These are phyloP conservation scores for Gaeumannomyces tritici DNA, from an alignment of 2,329 filamentous ascomycete genomes.

Conservation along the genomic window DNA sequence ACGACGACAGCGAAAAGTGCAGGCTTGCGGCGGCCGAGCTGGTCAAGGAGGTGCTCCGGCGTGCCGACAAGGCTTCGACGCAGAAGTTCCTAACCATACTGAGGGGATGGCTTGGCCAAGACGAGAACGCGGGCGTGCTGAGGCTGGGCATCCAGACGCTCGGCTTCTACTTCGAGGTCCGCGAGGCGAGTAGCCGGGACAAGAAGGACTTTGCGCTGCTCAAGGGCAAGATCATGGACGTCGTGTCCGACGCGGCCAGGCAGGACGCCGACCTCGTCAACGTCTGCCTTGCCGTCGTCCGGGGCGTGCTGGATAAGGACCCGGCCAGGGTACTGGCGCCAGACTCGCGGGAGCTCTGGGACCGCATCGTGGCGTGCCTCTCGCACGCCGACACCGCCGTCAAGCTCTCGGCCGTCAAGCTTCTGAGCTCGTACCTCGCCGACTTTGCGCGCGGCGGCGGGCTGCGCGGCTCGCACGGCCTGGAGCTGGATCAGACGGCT, in stretches of 20 bases:
- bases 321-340: conserved; percentile 54
- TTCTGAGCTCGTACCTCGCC: conserved; percentile 69
- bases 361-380: conserved; percentile 55
- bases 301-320: conserved; percentile 57
- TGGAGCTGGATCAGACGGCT: conserved; percentile 55
- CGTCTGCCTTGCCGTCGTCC: conserved; percentile 60
- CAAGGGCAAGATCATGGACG: conserved; percentile 43
- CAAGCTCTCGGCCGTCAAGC: conserved; percentile 64
- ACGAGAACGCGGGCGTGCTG: conserved; percentile 43
- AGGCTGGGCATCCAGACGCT: conserved; percentile 51
- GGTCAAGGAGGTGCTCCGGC: conserved; percentile 70
- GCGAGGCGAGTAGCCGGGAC: conserved; percentile 35
- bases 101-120: conserved; percentile 67
- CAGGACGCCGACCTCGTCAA: conserved; percentile 63
- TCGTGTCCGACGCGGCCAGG: conserved; percentile 25
- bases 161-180: conserved; percentile 57
- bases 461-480: conserved; percentile 59
- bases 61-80: conserved; percentile 62
- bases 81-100: conserved; percentile 63
- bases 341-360: conserved; percentile 60
- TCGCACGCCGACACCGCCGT: conserved; percentile 64
- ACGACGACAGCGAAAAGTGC: conserved; percentile 82
- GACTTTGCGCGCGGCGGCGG: conserved; percentile 63
- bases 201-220: conserved; percentile 60
- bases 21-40: conserved; percentile 71